Conservation (phyloP, 139 green algal genomes). For the Tetradesmus lagerheimii region DNA sequence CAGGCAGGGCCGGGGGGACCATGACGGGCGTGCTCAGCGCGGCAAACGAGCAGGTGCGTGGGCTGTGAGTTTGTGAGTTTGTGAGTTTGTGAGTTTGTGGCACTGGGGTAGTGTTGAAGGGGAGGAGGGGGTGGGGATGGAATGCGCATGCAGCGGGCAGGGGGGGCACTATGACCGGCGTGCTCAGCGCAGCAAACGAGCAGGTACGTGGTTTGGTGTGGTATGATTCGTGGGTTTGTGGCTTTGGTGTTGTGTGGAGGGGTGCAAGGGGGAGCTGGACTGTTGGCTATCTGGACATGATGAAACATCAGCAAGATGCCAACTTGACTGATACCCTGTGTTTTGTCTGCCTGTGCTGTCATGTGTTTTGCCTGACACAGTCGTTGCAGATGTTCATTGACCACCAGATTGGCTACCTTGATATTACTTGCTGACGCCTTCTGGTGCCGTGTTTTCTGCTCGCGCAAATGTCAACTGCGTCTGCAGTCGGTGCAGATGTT, state of each 20-base stretch:
- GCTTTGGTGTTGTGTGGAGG: too few relatives aligned
- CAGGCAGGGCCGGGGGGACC: constrained; percentile 94
- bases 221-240: too few relatives aligned
- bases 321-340: too few relatives aligned
- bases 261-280: too few relatives aligned
- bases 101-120: background rate
- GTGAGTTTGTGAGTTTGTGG: too few relatives aligned
- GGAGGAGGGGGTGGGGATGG: background rate
- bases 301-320: constrained; percentile 72
- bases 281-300: constrained; percentile 97
- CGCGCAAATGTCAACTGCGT: background rate
- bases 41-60: constrained; percentile 93
- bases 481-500: background rate
- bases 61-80: too few relatives aligned
- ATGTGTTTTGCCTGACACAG: constrained; percentile 49
- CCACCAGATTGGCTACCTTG: constrained; percentile 46
- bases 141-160: constrained; percentile 92
- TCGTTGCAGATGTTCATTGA: constrained; percentile 85
- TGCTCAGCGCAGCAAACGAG: constrained; percentile 98
- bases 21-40: constrained; percentile 98
- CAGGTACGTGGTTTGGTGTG: constrained; percentile 62
- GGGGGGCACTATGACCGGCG: constrained; percentile 98
- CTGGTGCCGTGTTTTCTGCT: too few relatives aligned
- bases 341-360: too few relatives aligned
- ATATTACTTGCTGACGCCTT: too few relatives aligned